Evolutionary conservation across 345 rosid species (phyloP).

Genomic region (Kernera saxatilis): DNA sequence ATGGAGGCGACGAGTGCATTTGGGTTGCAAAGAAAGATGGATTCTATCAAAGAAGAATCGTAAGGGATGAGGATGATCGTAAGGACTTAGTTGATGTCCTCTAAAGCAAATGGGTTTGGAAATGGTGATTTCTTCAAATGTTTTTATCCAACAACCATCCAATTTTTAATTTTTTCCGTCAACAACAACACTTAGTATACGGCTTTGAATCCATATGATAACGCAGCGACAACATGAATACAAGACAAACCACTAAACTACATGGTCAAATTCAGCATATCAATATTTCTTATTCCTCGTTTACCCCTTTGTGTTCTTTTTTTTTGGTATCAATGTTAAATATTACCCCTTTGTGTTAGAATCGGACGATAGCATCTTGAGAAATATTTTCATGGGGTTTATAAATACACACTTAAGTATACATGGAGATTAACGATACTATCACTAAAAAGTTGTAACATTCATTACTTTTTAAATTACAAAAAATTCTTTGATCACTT

Average conservation of each 20-base stretch:
- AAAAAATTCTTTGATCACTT: not conserved
- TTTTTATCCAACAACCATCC: not conserved
- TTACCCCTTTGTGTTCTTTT: too few relatives aligned
- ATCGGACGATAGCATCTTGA: not conserved
- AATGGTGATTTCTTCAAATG: conserved; percentile 12
- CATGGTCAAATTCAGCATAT: not conserved
- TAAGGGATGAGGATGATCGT: not conserved
- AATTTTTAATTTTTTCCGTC: too few relatives aligned
- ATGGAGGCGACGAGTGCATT: conserved; percentile 10
- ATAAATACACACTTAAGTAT: not conserved
- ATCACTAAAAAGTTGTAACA: not conserved
- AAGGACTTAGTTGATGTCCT: conserved; percentile 5
- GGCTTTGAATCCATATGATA: not conserved
- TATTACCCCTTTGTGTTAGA: not conserved
- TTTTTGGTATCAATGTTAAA: too few relatives aligned
- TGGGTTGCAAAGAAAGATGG: conserved; percentile 29
- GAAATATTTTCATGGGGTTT: not conserved
- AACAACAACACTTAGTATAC: not conserved
- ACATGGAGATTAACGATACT: not conserved
- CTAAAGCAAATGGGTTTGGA: conserved; percentile 31
- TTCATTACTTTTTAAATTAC: not conserved
- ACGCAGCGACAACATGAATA: not conserved
- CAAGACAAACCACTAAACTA: not conserved
- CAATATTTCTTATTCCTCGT: not conserved
- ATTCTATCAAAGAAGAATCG: conserved; percentile 4